Evolutionary conservation across 2,329 filamentous ascomycete genomes (phyloP), one percentile per base, ranked within the genome.

Genomic region (Pyricularia sp.): DNA sequence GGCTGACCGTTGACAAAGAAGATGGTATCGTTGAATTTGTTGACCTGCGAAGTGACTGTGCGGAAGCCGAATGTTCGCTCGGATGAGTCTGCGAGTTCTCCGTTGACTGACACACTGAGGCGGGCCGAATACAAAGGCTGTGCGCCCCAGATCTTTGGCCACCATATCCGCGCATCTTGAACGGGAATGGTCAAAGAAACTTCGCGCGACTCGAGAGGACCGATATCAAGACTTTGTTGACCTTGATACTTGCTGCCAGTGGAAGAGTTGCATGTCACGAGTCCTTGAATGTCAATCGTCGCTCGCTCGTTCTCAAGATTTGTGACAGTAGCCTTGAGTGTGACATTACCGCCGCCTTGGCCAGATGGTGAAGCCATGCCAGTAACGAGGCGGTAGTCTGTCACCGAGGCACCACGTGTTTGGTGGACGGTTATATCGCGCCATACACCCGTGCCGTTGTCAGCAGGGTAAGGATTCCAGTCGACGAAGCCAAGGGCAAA

Each of bases 381-480:
- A 1, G 80, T 80, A 0, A 75, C 68, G 1, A 85, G 74, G 8
- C 80, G 76, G 26, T 82, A 68, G 0, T 79, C 72, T 0, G 76
- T 79, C 63, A 82, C 68, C 2, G 75, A 72, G 1, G 84, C 77
- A 0, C 81, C 70, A 0, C 84, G 84, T 0, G 82, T 85, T 70
- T 82, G 78, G 62, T 79, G 81, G 57, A 88, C 64, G 40, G 79
- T 78, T 1, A 88, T 75, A 57, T 86, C 75, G 5, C 85, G 77
- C 85, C 85, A 88, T 9, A 88, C 75, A 0, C 85, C 85, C 0
- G 84, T 86, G 2, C 84, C 84, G 61, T 87, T 86, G 70, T 88
- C 85, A 0, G 82, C 79, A 0, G 84, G 83, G 64, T 81, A 81
- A 0, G 83, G 83, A 65, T 86, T 86, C 84, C 84, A 87, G 68